Conservation (phyloP, 495 filamentous ascomycete species). For the Penicilliopsis zonata region DNA sequence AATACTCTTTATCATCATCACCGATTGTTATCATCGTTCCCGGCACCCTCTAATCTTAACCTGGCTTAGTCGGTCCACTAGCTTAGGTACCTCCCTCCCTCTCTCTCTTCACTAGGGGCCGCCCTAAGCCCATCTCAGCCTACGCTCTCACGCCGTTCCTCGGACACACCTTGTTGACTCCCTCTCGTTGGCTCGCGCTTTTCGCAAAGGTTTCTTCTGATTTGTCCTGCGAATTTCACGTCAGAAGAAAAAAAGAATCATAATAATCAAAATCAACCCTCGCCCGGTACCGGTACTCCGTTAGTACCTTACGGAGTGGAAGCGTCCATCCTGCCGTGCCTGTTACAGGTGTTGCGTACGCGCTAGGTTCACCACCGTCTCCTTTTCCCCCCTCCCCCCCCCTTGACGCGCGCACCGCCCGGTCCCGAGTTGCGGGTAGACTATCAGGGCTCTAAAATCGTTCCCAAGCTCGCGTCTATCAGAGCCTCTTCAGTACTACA, state of each 20-base stretch:
- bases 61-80: too few species aligned
- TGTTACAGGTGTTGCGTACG: conserved; percentile 19
- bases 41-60: too few species aligned
- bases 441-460: conserved; percentile 30
- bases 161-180: conserved; percentile 27
- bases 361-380: conserved; percentile 32
- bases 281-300: too few species aligned
- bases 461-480: conserved; percentile 11
- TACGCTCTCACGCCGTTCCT: conserved; percentile 19
- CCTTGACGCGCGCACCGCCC: conserved; percentile 13
- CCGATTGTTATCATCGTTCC: too few species aligned
- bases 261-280: too few species aligned
- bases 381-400: conserved; percentile 10
- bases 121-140: conserved; percentile 9
- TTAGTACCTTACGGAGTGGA: too few species aligned
- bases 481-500: conserved; percentile 5
- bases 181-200: conserved; percentile 2
- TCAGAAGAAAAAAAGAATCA: too few species aligned
- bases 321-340: too few species aligned
- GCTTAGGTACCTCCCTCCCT: conserved; percentile 2
- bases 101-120: conserved; percentile 5
- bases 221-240: background rate
- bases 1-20: too few species aligned
- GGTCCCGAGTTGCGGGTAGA: conserved; percentile 31
- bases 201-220: conserved; percentile 8